Base-by-base conservation (phyloP, 1,139 yeast genomes). In the Protomyces macrosporus region DNA sequence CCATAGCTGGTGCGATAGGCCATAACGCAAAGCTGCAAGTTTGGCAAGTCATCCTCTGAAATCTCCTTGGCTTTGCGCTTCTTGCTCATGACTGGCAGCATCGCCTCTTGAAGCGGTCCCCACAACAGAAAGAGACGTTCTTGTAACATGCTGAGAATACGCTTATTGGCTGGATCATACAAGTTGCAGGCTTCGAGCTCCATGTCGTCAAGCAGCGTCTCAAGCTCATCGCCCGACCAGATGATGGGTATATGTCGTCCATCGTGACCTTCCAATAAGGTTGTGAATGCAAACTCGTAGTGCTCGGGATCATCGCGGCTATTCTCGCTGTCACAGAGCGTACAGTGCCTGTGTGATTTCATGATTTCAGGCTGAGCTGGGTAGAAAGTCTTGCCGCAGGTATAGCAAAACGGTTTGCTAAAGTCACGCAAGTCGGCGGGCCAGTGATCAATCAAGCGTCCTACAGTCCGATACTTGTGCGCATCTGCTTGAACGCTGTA, bases 231-330 rank as follows among this genome's bases (percentile, higher is more conserved):
- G 30, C 63, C 65, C 33, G 55, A 51, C 39, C 60, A 56, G 34
- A 60, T 63, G 52, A 63, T 35, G n/a, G 65, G 65, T 34, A 63
- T 36, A 30, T 60, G 62, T 9, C 48, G 53, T 10, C 65, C 35
- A 42, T 63, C 65, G 32, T 63, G 65, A 1, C 65, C 65, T 45
- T 63, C 65, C 30, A 63, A 30, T 7, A 63, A 53, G n/a, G 58
- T 30, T 4, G 65, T 51, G 32, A 63, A 63, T 36, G 59, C 54
- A 53, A 51, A 33, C 45, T 59, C 60, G 37, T 63, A 54, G 23
- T 42, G 60, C 40, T 52, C 39, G 23, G 55, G 54, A 37, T 59
- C 60, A n/a, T 59, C 55, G 32, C 9, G 23, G 14, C 42, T 53
- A 35, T 45, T 9, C 10, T 36, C 51, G 14, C 32, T 34, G n/a